These are phyloP conservation scores for Saturnispora saitoi DNA, from an alignment of 805 yeast species.

Conservation along the genomic window DNA sequence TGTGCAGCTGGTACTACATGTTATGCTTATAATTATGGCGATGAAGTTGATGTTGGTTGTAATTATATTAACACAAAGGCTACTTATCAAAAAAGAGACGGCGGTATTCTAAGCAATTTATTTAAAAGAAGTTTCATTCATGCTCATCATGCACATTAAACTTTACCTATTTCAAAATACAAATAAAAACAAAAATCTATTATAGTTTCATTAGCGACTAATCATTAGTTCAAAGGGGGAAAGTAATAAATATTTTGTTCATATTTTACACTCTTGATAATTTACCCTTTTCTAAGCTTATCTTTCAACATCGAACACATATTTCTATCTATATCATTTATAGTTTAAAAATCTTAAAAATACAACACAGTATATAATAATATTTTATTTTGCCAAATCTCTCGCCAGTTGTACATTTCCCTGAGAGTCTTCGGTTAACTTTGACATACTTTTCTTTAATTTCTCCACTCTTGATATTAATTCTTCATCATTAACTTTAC, in stretches of 20 bases:
- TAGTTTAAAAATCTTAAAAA: not conserved
- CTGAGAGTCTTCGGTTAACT: not conserved
- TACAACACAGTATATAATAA: not conserved
- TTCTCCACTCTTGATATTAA: constrained; percentile 4
- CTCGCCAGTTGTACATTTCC: not conserved
- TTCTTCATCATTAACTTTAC: not conserved
- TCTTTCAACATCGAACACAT: not conserved
- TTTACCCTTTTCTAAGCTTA: constrained; percentile 2
- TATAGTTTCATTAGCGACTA: not conserved
- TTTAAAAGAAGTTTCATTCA: constrained; percentile 19
- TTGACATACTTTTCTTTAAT: constrained; percentile 6
- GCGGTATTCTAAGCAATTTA: constrained; percentile 11
- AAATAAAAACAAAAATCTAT: not conserved
- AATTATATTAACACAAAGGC: constrained; percentile 31
- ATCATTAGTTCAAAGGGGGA: no score
- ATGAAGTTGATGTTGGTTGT: constrained; percentile 42
- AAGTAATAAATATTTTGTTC: no score
- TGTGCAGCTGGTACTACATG: constrained; percentile 63
- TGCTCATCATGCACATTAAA: constrained; percentile 8
- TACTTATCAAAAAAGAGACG: constrained; percentile 26
- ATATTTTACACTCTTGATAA: no score
- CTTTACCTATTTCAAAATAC: not conserved
- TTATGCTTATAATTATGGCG: constrained; percentile 39
- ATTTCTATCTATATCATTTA: not conserved
- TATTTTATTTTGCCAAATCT: not conserved